Conservation (phyloP, 192 early-diverging fungal species). For the Linnemannia exigua region DNA sequence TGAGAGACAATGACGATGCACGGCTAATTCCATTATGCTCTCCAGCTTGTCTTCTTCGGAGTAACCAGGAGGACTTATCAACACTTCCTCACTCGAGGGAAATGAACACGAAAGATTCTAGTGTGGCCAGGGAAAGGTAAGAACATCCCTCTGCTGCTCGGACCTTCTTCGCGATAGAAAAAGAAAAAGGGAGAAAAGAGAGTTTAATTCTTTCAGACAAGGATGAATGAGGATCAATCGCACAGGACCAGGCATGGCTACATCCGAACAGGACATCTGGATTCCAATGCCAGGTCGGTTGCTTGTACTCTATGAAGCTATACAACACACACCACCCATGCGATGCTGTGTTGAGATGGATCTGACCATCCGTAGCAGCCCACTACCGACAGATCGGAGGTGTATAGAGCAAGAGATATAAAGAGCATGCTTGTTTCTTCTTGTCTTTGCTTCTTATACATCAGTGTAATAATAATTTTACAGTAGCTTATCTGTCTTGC, state of each 20-base stretch:
- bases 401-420: not conserved
- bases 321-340: not conserved
- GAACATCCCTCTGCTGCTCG: not conserved
- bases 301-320: no score
- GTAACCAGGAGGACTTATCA: not conserved
- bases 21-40: not conserved
- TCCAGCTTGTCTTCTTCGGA: not conserved
- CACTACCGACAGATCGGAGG: not conserved
- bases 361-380: not conserved
- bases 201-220: not conserved
- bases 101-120: not conserved
- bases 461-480: no score
- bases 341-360: not conserved
- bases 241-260: no score
- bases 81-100: no score
- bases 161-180: not conserved
- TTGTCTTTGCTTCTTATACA: not conserved
- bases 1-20: not conserved
- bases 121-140: not conserved
- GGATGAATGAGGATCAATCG: slow-evolving; percentile 51
- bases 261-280: not conserved
- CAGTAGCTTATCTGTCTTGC: no score
- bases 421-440: not conserved
- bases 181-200: no score
- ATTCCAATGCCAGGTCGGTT: slow-evolving; percentile 29